phyloP scores from a whole-genome alignment of 1,284 basidiomycete genomes.

The Moesziomyces sp. region DNA sequence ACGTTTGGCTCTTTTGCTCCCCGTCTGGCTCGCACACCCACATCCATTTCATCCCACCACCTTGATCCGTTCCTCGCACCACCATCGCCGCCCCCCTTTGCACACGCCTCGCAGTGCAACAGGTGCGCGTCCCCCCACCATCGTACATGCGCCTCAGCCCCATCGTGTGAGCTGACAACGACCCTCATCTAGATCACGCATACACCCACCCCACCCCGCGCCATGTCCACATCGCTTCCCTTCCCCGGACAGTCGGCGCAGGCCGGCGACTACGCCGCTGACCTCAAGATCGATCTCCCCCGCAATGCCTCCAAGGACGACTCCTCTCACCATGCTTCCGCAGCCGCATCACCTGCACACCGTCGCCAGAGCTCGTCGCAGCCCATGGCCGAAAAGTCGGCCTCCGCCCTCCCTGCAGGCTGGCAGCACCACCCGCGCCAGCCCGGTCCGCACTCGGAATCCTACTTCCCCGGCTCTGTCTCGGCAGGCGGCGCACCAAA shows the following conservation, averaged over 20 bases:
- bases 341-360: constrained; percentile 10
- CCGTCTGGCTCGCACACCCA: background rate
- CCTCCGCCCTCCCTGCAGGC: constrained; percentile 13
- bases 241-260: constrained; percentile 32
- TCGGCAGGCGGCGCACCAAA: constrained; percentile 24
- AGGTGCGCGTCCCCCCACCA: too few species aligned
- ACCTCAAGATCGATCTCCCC: constrained; percentile 46
- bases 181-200: background rate
- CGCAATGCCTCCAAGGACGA: constrained; percentile 21
- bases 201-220: background rate
- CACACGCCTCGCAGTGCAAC: background rate
- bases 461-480: constrained; percentile 44
- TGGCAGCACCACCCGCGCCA: constrained; percentile 55
- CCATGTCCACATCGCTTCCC: constrained; percentile 37
- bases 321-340: background rate
- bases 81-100: background rate
- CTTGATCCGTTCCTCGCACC: too few species aligned
- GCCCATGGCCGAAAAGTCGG: constrained; percentile 15
- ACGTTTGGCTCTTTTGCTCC: background rate
- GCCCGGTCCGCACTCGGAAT: constrained; percentile 47
- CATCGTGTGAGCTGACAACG: background rate
- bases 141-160: background rate
- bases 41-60: background rate
- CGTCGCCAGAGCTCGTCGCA: constrained; percentile 33
- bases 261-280: constrained; percentile 14